A percentile compares a stretch with the other conserved stretches of the same genome.
Conservation (phyloP, 352 stramenopile genomes). For the Phytophthora capsici region DNA sequence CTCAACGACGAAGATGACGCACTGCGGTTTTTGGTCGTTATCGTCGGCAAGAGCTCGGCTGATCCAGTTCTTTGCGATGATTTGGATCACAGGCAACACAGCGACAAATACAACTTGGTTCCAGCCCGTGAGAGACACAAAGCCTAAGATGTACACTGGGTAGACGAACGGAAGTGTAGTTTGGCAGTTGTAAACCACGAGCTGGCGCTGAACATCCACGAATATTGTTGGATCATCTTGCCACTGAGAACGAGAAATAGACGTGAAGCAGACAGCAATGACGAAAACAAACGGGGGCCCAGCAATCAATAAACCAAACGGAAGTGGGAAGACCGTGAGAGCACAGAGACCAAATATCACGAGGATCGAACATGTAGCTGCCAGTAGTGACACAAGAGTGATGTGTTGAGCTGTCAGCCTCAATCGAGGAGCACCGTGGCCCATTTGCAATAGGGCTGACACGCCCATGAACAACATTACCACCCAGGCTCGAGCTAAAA, state of each 20-base stretch:
- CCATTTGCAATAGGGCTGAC: conserved; percentile 16
- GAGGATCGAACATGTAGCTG: conserved; percentile 13
- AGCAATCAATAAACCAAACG: conserved; percentile 44
- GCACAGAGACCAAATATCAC: conserved; percentile 18
- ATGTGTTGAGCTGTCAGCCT: conserved; percentile 14
- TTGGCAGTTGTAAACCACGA: conserved; percentile 25
- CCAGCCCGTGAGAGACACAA: conserved; percentile 24
- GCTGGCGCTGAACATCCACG: conserved; percentile 21
- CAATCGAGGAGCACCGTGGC: conserved; percentile 17
- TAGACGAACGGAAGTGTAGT: conserved; percentile 43
- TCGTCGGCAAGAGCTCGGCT: conserved; percentile 16
- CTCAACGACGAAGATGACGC: conserved; percentile 56
- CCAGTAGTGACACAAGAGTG: conserved; percentile 8
- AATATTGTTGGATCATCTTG: conserved; percentile 10
- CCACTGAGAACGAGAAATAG: conserved; percentile 21
- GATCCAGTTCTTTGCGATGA: conserved; percentile 49
- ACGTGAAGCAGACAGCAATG: conserved; percentile 15
- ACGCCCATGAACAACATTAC: conserved; percentile 16
- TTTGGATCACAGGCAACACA: conserved; percentile 50
- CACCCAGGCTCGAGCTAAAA: conserved; percentile 34
- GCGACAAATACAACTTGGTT: conserved; percentile 41
- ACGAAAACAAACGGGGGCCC: conserved; percentile 15
- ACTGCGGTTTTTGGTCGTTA: conserved; percentile 42
- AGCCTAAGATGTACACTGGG: conserved; percentile 48
- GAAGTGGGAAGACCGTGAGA: conserved; percentile 42